phyloP scores from a whole-genome alignment of 2,329 filamentous ascomycete genomes.

The Stachybotrys elegans region DNA sequence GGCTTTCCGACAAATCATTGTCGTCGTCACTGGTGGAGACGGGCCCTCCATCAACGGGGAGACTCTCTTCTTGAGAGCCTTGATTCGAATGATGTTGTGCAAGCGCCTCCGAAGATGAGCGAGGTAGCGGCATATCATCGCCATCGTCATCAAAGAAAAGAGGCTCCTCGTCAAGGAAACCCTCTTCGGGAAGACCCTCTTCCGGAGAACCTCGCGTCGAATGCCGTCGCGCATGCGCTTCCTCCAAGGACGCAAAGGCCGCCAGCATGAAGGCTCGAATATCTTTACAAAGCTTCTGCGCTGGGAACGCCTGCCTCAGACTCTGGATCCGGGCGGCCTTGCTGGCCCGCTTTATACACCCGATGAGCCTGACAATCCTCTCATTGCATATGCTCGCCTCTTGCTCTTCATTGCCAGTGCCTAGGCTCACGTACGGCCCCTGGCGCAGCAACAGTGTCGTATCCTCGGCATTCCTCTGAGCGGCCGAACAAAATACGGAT shows the following conservation, averaged over 20 bases:
- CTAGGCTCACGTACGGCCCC: constrained; percentile 21
- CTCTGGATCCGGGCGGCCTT: constrained; percentile 6
- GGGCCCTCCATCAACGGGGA: too few relatives aligned
- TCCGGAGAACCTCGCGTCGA: too few relatives aligned
- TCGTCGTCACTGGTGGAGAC: constrained; percentile 3
- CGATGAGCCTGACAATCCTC: constrained; percentile 15
- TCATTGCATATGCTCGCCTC: constrained; percentile 15
- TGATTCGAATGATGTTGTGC: too few relatives aligned
- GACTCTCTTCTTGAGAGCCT: too few relatives aligned
- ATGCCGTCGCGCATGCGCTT: too few relatives aligned
- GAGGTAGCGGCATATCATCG: too few relatives aligned
- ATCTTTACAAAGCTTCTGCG: constrained; percentile 12
- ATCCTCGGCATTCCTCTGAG: not conserved
- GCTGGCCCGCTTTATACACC: constrained; percentile 8
- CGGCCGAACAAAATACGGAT: constrained; percentile 22
- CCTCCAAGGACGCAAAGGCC: not conserved
- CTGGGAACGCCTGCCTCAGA: constrained; percentile 14
- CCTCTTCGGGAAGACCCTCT: too few relatives aligned
- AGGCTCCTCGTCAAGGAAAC: too few relatives aligned
- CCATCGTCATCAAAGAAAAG: too few relatives aligned
- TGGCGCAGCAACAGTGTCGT: too few relatives aligned
- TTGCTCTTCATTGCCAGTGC: constrained; percentile 8
- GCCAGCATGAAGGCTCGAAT: constrained; percentile 13
- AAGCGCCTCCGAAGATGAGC: too few relatives aligned
- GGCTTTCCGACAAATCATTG: constrained; percentile 12